These are phyloP conservation scores for Uronychia setigera DNA, from an alignment of 73 alveolate genomes.

Conservation along the genomic window DNA sequence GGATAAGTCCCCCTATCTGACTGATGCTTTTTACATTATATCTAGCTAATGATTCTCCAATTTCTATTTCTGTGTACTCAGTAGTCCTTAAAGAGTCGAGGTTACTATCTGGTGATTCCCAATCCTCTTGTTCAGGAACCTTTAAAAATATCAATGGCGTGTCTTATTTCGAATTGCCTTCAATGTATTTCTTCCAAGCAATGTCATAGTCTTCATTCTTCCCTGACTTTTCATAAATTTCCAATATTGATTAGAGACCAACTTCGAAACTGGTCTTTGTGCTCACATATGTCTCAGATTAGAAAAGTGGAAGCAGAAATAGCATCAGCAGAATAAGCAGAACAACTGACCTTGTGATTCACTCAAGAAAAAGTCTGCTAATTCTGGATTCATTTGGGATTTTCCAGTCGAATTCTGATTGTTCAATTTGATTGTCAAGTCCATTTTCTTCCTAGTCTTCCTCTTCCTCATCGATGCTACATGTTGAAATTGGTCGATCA, in stretches of 20 bases:
- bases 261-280: background rate
- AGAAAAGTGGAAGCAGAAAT: slow-evolving; percentile 20
- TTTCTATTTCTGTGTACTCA: background rate
- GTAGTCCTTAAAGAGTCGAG: background rate
- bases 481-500: background rate
- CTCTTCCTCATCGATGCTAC: background rate
- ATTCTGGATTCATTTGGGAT: slow-evolving; percentile 37
- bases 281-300: background rate
- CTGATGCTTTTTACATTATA: background rate
- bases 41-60: background rate
- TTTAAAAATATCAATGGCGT: background rate
- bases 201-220: background rate
- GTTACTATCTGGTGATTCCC: background rate
- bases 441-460: slow-evolving; percentile 34
- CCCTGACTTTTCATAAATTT: background rate
- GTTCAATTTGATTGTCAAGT: background rate
- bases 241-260: background rate
- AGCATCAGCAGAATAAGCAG: slow-evolving; percentile 39
- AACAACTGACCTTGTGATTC: slow-evolving; percentile 36
- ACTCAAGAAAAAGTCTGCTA: slow-evolving; percentile 20
- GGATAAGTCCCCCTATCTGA: background rate
- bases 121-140: background rate
- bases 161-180: background rate
- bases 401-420: background rate
- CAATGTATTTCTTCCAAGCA: background rate